A percentile compares a stretch with the other conserved stretches of the same genome.
These are phyloP conservation scores for Abelmoschus esculentus DNA, from an alignment of 345 rosid genomes.

Conservation along the genomic window DNA sequence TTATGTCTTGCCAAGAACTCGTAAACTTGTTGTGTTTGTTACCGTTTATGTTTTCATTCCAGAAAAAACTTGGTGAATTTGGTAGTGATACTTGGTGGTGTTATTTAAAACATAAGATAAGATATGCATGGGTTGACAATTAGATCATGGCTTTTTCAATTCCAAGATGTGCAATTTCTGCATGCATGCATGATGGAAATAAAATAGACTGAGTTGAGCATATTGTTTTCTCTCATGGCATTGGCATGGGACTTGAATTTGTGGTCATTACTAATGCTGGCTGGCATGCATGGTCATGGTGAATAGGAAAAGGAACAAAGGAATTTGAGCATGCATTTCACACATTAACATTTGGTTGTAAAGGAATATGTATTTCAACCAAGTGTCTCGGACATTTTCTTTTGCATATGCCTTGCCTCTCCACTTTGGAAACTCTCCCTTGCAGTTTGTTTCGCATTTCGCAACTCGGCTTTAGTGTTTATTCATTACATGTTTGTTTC, in stretches of 20 bases:
- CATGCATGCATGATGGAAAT: not conserved
- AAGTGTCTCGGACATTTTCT: not conserved
- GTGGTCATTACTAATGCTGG: too few species aligned
- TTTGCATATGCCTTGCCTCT: constrained; percentile 41
- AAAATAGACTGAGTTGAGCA: too few species aligned
- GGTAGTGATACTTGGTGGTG: not conserved
- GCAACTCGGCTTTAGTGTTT: not conserved
- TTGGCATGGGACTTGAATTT: too few species aligned
- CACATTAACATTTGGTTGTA: too few species aligned
- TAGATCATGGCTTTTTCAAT: not conserved
- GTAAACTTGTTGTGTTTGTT: not conserved
- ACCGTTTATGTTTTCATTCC: not conserved
- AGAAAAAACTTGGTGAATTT: not conserved
- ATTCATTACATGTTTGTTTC: not conserved
- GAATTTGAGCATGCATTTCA: too few species aligned
- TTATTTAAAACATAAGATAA: not conserved
- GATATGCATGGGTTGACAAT: not conserved
- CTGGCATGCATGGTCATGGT: too few species aligned
- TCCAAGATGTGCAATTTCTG: not conserved
- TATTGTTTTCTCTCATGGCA: too few species aligned
- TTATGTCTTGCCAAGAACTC: not conserved
- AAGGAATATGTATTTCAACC: too few species aligned
- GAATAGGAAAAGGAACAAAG: too few species aligned
- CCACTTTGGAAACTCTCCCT: constrained; percentile 31
- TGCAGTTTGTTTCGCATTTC: not conserved